Conservation (phyloP, 306 rosid species). For the Adenanthera pavonina region DNA sequence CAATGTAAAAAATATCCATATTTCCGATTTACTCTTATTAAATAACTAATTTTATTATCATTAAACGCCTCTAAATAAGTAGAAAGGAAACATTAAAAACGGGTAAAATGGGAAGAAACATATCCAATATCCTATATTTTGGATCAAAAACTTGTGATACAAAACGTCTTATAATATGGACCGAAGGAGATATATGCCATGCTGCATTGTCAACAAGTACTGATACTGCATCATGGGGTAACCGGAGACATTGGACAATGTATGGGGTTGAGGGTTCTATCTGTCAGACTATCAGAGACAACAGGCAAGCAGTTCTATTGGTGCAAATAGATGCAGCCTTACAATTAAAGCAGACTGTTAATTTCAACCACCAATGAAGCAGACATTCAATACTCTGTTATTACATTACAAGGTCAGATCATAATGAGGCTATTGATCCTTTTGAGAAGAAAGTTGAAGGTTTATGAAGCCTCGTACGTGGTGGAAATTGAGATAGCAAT, state of each 20-base stretch:
- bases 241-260: too few species aligned
- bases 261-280: background rate
- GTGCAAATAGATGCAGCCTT: background rate
- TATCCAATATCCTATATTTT: too few species aligned
- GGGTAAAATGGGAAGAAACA: too few species aligned
- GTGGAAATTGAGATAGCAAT: background rate
- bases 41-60: too few species aligned
- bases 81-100: too few species aligned
- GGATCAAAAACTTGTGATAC: too few species aligned
- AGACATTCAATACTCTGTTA: background rate
- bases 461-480: background rate
- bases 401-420: background rate
- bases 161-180: too few species aligned
- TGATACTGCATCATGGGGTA: constrained; percentile 2
- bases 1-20: too few species aligned
- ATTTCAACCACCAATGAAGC: background rate
- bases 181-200: too few species aligned
- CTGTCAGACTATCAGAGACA: background rate
- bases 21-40: too few species aligned
- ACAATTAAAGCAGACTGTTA: background rate
- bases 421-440: background rate
- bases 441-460: background rate
- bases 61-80: too few species aligned
- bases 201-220: background rate
- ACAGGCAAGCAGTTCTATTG: background rate